Base-by-base conservation (phyloP, 805 yeast species). In the Alloascoidea africana region DNA sequence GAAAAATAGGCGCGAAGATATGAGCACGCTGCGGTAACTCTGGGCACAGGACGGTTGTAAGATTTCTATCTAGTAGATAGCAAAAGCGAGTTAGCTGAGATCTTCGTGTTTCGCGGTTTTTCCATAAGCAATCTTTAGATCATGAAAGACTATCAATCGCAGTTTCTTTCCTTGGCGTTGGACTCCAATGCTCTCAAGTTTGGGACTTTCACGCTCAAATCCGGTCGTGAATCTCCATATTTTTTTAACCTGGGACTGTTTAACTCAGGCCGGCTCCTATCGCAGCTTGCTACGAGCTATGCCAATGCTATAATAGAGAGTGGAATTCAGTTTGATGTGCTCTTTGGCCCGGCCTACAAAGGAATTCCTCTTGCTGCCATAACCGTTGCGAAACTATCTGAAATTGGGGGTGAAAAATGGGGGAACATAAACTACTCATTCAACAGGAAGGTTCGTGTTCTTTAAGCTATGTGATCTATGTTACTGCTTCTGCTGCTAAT, bases 281-380 rank as follows among this genome's bases (percentile, higher is more conserved):
- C 84, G n/a, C 73, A 76, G 32, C 65, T 89, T 48, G 96, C 95
- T 15, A 70, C 78, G 4, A 80, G 95, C 4, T 91, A 87, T 53
- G 97, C 98, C 18, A 68, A 72, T 41, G 81, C 95, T 18, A 89
- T 89, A 46, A 76, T 87, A 47, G 75, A 70, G 36, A 70, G 89
- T 0, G 89, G 80, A 4, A 52, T 89, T 37, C 78, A 86, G 54
- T 87, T 89, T 49, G 97, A 89, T 51, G 76, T 91, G 33, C 63
- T 89, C 39, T 89, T 89, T 53, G 98, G 98, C 4, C 98, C 98
- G 6, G 98, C 98, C 18, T 89, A 89, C 62, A 91, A 91, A 62
- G 98, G 98, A 14, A 89, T 89, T 49, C 94, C 98, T 16, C 68
- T 89, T 40, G 94, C 94, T 38, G 94, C 97, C 3, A 70, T 89